Conservation (phyloP, 768 basidiomycete species). For the Rhodotorula kratochvilovae region DNA sequence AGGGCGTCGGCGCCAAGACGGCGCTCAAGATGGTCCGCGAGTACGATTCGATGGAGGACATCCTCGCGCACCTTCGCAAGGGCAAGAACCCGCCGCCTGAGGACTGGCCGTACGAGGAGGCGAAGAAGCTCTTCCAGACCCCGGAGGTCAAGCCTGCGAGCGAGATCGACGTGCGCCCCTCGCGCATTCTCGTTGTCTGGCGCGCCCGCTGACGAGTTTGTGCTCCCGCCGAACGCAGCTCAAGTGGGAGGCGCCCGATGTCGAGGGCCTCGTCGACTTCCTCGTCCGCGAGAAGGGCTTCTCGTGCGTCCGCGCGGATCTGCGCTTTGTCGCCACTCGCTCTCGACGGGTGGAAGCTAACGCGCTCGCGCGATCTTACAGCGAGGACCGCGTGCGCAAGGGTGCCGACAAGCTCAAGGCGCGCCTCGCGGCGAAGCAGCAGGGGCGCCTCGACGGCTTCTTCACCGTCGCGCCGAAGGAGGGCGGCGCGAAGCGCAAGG, state of each 20-base stretch:
- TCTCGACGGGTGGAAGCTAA: neutral
- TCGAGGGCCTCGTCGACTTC: slow-evolving; percentile 90
- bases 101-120: slow-evolving; percentile 95
- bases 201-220: neutral
- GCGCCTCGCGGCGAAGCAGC: slow-evolving; percentile 81
- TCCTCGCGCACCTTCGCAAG: slow-evolving; percentile 61
- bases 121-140: slow-evolving; percentile 79
- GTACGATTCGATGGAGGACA: slow-evolving; percentile 63
- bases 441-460: slow-evolving; percentile 87
- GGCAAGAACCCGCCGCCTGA: slow-evolving; percentile 71
- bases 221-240: slow-evolving; percentile 54
- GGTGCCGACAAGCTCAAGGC: slow-evolving; percentile 90
- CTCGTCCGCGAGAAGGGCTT: slow-evolving; percentile 93
- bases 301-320: slow-evolving; percentile 59
- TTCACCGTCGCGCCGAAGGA: slow-evolving; percentile 57
- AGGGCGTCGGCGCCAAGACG: slow-evolving; percentile 89
- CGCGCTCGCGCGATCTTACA: slow-evolving; percentile 45
- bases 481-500: slow-evolving; percentile 35
- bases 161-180: slow-evolving; percentile 75
- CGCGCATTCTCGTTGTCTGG: too few relatives aligned
- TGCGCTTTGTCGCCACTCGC: too few relatives aligned
- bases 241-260: slow-evolving; percentile 88
- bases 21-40: slow-evolving; percentile 89
- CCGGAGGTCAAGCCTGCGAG: slow-evolving; percentile 85
- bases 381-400: slow-evolving; percentile 93